These are phyloP conservation scores for Leptodermis oblonga DNA, from an alignment of 257 asterid genomes.

Conservation along the genomic window DNA sequence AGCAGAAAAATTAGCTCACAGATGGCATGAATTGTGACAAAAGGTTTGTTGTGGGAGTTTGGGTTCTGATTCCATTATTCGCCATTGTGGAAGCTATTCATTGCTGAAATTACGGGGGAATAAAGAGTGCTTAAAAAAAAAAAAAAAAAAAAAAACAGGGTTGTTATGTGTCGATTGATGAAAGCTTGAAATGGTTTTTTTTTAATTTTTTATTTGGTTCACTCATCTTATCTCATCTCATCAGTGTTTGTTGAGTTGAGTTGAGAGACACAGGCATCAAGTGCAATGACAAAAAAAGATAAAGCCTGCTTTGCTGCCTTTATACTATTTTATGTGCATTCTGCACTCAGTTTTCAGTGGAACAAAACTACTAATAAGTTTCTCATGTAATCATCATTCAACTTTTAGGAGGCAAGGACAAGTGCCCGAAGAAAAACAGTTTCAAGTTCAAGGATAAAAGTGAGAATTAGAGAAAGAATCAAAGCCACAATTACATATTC, in stretches of 20 bases:
- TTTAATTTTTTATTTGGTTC: background rate
- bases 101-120: slow-evolving; percentile 1
- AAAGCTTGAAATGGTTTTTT: background rate
- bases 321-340: background rate
- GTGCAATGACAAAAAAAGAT: background rate
- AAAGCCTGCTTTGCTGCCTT: background rate
- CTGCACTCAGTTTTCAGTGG: no score
- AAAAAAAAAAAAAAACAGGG: background rate
- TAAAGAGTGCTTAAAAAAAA: background rate
- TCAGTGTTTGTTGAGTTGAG: background rate
- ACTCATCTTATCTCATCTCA: no score
- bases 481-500: no score
- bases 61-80: slow-evolving; percentile 15
- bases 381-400: no score
- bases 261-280: background rate
- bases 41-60: background rate
- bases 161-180: background rate
- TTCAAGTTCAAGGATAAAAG: no score
- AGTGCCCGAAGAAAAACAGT: no score
- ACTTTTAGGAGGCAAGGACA: no score
- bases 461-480: no score
- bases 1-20: no score
- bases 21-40: background rate
- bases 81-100: slow-evolving; percentile 5
- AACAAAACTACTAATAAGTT: no score